Evolutionary conservation across 31 red algal species (phyloP).

Genomic region (Endocladia muricata): DNA sequence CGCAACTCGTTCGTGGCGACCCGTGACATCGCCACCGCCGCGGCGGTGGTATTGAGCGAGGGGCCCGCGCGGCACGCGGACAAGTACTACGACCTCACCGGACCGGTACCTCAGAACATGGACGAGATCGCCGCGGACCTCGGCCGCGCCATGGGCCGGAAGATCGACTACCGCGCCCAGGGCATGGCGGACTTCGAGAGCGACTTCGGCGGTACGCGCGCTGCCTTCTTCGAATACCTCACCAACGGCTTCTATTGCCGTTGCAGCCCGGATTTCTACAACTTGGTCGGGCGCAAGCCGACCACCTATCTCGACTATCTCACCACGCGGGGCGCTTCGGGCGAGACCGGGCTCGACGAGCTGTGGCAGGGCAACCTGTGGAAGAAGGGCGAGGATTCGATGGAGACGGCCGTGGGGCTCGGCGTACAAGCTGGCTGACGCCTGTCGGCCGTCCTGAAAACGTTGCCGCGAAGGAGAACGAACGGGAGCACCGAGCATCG

Average conservation of each 20-base stretch:
- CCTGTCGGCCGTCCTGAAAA: too few species aligned
- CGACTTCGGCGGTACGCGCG: constrained; percentile 7
- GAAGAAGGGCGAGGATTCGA: too few species aligned
- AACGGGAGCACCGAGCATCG: too few species aligned
- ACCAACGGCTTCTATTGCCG: constrained; percentile 14
- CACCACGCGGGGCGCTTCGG: too few species aligned
- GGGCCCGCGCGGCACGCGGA: background rate
- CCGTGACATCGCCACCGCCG: constrained; percentile 8
- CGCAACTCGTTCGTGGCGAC: constrained; percentile 14
- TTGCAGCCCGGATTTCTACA: too few species aligned
- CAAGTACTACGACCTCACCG: constrained; percentile 9
- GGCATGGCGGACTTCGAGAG: background rate
- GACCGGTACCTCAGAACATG: constrained; percentile 7
- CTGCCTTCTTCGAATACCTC: constrained; percentile 1
- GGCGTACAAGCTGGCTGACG: too few species aligned
- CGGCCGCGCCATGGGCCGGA: background rate
- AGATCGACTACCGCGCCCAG: constrained; percentile 3
- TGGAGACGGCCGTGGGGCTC: too few species aligned
- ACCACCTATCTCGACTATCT: too few species aligned
- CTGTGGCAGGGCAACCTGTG: too few species aligned
- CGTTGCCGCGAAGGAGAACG: too few species aligned
- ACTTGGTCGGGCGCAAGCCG: too few species aligned
- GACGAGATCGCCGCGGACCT: constrained; percentile 6
- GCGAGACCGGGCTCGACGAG: too few species aligned
- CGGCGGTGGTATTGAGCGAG: background rate